A percentile compares a stretch with the other conserved stretches of the same genome.
Conservation (phyloP, 2,329 filamentous ascomycete genomes). For the Microcyclosporella mali region DNA sequence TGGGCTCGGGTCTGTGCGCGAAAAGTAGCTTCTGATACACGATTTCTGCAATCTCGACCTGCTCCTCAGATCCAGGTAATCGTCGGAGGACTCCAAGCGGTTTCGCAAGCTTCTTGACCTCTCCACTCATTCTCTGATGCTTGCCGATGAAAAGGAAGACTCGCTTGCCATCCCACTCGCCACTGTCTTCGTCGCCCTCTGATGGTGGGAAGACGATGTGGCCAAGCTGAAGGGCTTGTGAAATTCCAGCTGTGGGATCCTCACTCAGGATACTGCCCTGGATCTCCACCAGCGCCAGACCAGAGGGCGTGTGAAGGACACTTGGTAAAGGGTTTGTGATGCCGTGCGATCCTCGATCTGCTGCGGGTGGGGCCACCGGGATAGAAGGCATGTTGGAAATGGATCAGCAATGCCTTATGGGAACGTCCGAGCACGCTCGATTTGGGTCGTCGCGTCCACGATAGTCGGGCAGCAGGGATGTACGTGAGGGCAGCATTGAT, state of each 20-base stretch:
- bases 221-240: conserved; percentile 53
- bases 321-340: conserved; percentile 61
- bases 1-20: conserved; percentile 81
- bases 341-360: not conserved
- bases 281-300: conserved; percentile 83
- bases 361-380: conserved; percentile 1
- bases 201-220: conserved; percentile 66
- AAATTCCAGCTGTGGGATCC: conserved; percentile 19
- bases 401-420: too few species aligned
- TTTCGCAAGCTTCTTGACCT: conserved; percentile 77
- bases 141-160: conserved; percentile 83
- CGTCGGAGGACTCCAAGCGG: conserved; percentile 72
- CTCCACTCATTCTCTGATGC: conserved; percentile 81
- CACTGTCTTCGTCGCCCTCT: conserved; percentile 57
- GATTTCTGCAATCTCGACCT: conserved; percentile 80
- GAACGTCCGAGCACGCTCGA: too few species aligned
- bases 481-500: too few species aligned
- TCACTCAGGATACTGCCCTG: conserved; percentile 85
- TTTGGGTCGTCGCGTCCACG: too few species aligned
- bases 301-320: conserved; percentile 82
- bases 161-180: conserved; percentile 74
- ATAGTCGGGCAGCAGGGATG: too few species aligned
- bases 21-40: conserved; percentile 84
- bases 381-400: conserved; percentile 3
- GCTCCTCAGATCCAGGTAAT: conserved; percentile 33